Evolutionary conservation across 164 flowering plant species (phyloP).

Genomic region (Piper betle): DNA sequence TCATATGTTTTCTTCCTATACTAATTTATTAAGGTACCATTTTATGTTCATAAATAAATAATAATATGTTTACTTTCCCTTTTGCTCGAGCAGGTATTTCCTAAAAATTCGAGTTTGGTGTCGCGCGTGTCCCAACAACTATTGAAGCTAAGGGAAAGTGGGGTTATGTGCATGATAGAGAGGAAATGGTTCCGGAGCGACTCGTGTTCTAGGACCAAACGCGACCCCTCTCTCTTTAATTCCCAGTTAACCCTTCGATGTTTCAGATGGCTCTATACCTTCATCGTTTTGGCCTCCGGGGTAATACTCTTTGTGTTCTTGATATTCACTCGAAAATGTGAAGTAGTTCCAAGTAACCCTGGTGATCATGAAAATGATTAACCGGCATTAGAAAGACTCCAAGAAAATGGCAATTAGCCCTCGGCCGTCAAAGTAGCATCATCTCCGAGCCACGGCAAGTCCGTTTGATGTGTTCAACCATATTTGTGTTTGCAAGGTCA

Average conservation of each 20-base stretch:
- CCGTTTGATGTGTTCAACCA: no score
- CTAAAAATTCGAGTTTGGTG: background rate
- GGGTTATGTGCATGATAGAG: background rate
- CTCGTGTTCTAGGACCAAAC: background rate
- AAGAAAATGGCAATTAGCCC: no score
- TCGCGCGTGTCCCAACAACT: background rate
- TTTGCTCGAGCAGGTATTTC: background rate
- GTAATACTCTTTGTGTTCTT: background rate
- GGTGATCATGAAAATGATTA: no score
- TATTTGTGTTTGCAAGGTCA: no score
- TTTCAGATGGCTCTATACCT: background rate
- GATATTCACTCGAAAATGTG: background rate
- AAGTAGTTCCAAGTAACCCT: no score
- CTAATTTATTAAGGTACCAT: no score
- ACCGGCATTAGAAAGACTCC: no score
- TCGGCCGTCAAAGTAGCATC: no score
- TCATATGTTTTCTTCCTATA: no score
- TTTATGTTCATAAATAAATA: no score
- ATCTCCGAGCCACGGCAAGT: no score
- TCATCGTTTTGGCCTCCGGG: background rate
- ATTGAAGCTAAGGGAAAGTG: background rate
- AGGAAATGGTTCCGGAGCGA: constrained; percentile 7
- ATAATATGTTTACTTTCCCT: background rate
- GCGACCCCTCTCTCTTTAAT: constrained; percentile 5
- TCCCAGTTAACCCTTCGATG: constrained; percentile 1